These are phyloP conservation scores for Aspergillus terreus DNA, from an alignment of 2,329 filamentous ascomycete species.

Conservation along the genomic window DNA sequence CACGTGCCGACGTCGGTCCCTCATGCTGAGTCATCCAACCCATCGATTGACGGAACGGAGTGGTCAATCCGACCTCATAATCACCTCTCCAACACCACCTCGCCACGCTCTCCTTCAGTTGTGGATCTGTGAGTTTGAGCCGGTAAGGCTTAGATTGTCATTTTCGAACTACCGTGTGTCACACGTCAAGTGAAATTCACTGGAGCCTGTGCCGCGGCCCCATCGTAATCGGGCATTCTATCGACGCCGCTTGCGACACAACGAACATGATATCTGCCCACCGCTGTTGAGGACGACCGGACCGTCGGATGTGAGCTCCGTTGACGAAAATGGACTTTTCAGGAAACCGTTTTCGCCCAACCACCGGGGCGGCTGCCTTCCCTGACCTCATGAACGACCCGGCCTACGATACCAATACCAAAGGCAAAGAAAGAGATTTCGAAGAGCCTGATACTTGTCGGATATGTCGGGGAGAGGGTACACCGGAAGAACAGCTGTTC, in stretches of 20 bases:
- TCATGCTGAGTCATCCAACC: background rate
- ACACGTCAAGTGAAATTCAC: too few species aligned
- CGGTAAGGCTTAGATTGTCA: background rate
- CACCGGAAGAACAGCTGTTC: conserved; percentile 79
- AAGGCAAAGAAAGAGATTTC: conserved; percentile 33
- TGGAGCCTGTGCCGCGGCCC: background rate
- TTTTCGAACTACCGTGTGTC: too few species aligned
- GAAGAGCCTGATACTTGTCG: conserved; percentile 80
- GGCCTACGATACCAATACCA: conserved; percentile 42
- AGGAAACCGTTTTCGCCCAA: conserved; percentile 18
- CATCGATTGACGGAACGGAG: background rate
- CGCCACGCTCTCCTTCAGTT: background rate
- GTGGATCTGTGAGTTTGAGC: background rate
- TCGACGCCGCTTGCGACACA: background rate
- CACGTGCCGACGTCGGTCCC: background rate
- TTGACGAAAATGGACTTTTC: conserved; percentile 24
- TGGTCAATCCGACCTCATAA: background rate
- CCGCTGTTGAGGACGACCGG: conserved; percentile 16
- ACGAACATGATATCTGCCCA: conserved; percentile 23
- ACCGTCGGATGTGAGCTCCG: conserved; percentile 12
- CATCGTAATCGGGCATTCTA: background rate
- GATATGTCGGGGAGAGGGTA: conserved; percentile 90
- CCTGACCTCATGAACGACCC: conserved; percentile 59
- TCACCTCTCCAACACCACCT: background rate
- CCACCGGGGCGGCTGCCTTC: conserved; percentile 18